These are phyloP conservation scores for Huntiella omanensis DNA, from an alignment of 2,329 filamentous ascomycete genomes.

Conservation along the genomic window DNA sequence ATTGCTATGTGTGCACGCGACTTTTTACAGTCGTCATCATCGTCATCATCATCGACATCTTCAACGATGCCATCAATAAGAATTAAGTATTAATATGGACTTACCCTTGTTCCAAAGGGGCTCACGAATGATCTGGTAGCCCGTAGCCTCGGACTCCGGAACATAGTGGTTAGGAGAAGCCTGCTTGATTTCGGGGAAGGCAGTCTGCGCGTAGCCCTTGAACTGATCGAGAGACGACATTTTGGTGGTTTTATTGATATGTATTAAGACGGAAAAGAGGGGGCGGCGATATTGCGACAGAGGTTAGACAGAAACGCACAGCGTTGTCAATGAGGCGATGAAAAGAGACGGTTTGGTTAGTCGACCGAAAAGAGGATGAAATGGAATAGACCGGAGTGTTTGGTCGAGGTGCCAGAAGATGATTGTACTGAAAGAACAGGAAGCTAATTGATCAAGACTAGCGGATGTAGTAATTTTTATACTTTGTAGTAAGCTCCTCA, in stretches of 20 bases:
- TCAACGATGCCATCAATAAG: not conserved
- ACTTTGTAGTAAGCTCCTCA: too few species aligned
- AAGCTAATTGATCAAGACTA: too few species aligned
- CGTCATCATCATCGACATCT: not conserved
- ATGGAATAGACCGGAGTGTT: too few species aligned
- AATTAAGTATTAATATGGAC: conserved; percentile 13
- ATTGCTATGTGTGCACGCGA: conserved; percentile 9
- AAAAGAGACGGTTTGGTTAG: too few species aligned
- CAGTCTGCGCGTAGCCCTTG: conserved; percentile 38
- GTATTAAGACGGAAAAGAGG: too few species aligned
- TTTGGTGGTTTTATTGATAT: conserved; percentile 17
- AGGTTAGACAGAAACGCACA: conserved; percentile 21
- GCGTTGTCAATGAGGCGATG: too few species aligned
- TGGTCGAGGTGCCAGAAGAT: too few species aligned
- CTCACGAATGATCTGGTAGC: conserved; percentile 42
- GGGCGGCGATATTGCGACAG: too few species aligned
- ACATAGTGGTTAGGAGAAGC: conserved; percentile 33
- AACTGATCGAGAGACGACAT: conserved; percentile 40
- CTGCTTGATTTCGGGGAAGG: conserved; percentile 37
- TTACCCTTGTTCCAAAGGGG: conserved; percentile 49
- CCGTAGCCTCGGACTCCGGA: conserved; percentile 30
- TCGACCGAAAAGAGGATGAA: conserved; percentile 17
- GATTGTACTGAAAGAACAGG: too few species aligned
- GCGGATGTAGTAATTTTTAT: too few species aligned
- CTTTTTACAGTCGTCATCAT: too few species aligned